These are phyloP conservation scores for Amauroascus verrucosus DNA, from an alignment of 2,329 filamentous ascomycete genomes.

Conservation along the genomic window DNA sequence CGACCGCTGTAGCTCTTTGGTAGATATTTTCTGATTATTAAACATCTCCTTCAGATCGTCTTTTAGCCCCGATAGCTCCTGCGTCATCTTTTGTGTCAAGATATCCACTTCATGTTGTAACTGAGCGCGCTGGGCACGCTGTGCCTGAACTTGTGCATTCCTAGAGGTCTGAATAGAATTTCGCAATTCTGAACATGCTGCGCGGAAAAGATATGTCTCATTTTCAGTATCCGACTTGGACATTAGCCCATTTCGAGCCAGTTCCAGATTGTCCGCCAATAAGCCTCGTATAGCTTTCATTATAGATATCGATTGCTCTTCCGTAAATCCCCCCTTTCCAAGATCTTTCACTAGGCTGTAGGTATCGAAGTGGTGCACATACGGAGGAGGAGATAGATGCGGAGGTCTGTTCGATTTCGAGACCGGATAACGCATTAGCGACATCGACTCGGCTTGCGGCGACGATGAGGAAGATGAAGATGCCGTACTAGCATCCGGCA, in stretches of 20 bases:
- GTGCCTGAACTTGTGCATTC: slow-evolving; percentile 65
- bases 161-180: slow-evolving; percentile 75
- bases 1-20: slow-evolving; percentile 73
- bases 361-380: slow-evolving; percentile 94
- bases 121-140: slow-evolving; percentile 71
- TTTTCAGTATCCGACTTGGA: slow-evolving; percentile 92
- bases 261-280: slow-evolving; percentile 66
- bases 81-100: slow-evolving; percentile 68
- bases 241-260: slow-evolving; percentile 69
- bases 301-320: slow-evolving; percentile 64
- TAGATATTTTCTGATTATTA: slow-evolving; percentile 88
- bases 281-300: slow-evolving; percentile 87
- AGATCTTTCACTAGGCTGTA: slow-evolving; percentile 80
- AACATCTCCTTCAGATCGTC: slow-evolving; percentile 94
- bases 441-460: slow-evolving; percentile 18
- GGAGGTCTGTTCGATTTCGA: slow-evolving; percentile 42
- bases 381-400: slow-evolving; percentile 46
- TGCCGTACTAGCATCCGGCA: slow-evolving; percentile 16
- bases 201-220: slow-evolving; percentile 85
- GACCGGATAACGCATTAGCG: slow-evolving; percentile 1
- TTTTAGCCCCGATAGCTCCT: slow-evolving; percentile 70
- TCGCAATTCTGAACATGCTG: slow-evolving; percentile 82
- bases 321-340: slow-evolving; percentile 57
- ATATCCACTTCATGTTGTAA: slow-evolving; percentile 96
- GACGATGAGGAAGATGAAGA: slow-evolving; percentile 27